These are phyloP conservation scores for Penicillium hesseltinei DNA, from an alignment of 2,329 filamentous ascomycete genomes.

Conservation along the genomic window DNA sequence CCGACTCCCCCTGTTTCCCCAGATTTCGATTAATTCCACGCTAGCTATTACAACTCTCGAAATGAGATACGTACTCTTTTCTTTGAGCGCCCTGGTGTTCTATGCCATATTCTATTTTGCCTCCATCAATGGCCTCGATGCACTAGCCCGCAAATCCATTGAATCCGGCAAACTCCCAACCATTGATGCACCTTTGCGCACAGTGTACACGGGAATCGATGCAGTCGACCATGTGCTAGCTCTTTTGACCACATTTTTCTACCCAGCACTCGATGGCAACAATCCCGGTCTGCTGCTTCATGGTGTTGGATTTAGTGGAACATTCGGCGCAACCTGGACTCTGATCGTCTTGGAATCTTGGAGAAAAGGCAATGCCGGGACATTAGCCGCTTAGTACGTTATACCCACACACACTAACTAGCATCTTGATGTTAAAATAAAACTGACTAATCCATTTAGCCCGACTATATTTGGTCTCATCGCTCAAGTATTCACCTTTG, in stretches of 20 bases:
- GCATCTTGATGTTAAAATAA: slow-evolving; percentile 5
- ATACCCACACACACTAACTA: not conserved
- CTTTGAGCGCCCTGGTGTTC: slow-evolving; percentile 32
- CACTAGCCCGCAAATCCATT: slow-evolving; percentile 20
- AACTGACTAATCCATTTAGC: slow-evolving; percentile 24
- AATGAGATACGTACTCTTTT: slow-evolving; percentile 30
- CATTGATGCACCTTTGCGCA: slow-evolving; percentile 29
- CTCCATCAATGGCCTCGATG: slow-evolving; percentile 32
- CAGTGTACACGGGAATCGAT: slow-evolving; percentile 35
- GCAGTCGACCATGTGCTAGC: slow-evolving; percentile 33
- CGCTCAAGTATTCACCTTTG: slow-evolving; percentile 46
- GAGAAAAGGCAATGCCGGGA: slow-evolving; percentile 45
- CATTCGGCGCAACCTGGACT: slow-evolving; percentile 44
- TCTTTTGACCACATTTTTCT: slow-evolving; percentile 41
- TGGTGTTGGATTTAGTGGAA: slow-evolving; percentile 41
- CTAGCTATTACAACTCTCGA: not conserved
- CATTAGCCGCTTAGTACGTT: slow-evolving; percentile 44
- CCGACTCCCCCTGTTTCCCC: too few relatives aligned
- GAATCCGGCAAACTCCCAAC: slow-evolving; percentile 28
- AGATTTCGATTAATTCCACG: too few relatives aligned
- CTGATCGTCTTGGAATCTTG: slow-evolving; percentile 47
- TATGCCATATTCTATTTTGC: slow-evolving; percentile 38
- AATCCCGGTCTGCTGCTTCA: slow-evolving; percentile 37
- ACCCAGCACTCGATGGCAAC: slow-evolving; percentile 40
- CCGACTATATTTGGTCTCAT: slow-evolving; percentile 40